Conservation (phyloP, 2,329 filamentous ascomycete genomes). For the Pestalotiopsis sp. region DNA sequence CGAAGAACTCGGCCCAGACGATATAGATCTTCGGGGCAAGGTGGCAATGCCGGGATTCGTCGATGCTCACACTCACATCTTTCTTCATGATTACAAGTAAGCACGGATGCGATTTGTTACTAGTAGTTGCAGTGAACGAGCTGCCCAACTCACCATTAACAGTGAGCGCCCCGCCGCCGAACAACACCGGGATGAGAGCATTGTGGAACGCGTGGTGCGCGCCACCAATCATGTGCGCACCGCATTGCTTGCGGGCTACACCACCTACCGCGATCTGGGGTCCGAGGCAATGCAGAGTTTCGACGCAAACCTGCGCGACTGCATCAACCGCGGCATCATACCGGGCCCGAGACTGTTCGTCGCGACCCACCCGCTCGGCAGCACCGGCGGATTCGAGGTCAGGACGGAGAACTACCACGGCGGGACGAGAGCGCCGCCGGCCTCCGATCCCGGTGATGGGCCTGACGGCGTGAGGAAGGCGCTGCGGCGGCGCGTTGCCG, state of each 20-base stretch:
- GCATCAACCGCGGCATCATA: conserved; percentile 54
- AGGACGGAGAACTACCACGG: conserved; percentile 45
- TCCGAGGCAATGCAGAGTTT: conserved; percentile 53
- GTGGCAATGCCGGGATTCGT: conserved; percentile 55
- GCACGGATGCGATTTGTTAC: background rate
- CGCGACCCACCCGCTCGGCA: conserved; percentile 52
- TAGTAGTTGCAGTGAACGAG: background rate
- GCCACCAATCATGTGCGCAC: conserved; percentile 54
- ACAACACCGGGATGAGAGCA: conserved; percentile 60
- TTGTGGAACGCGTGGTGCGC: conserved; percentile 58
- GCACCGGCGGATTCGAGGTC: conserved; percentile 51
- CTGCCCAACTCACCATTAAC: background rate
- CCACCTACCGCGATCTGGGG: conserved; percentile 59
- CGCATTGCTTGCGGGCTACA: conserved; percentile 59
- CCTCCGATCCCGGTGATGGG: conserved; percentile 50
- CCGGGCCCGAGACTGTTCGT: conserved; percentile 60
- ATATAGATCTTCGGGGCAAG: conserved; percentile 56
- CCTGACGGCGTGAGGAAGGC: conserved; percentile 46
- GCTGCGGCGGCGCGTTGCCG: conserved; percentile 47
- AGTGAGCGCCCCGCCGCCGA: conserved; percentile 40
- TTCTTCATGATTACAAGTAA: conserved; percentile 48
- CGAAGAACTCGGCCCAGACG: conserved; percentile 1
- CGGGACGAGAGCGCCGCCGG: conserved; percentile 35
- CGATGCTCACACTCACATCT: conserved; percentile 60
- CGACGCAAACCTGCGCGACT: conserved; percentile 54